These are phyloP conservation scores for Trichoderma sp. DNA, from an alignment of 2,329 filamentous ascomycete species.

Conservation along the genomic window DNA sequence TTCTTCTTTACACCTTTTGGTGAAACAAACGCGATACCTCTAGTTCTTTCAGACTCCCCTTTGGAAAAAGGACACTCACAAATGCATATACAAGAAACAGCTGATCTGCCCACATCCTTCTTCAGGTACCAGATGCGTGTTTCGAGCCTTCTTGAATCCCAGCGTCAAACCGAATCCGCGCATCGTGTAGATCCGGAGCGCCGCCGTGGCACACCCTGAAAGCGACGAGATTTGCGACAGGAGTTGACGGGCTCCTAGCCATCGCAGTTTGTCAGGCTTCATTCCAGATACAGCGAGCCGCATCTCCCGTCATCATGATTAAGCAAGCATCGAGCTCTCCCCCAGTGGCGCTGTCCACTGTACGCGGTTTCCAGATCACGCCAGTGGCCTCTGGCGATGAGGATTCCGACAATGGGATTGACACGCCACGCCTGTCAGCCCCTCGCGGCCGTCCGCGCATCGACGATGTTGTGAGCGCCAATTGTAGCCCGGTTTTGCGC, in stretches of 20 bases:
- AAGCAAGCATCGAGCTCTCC: constrained; percentile 33
- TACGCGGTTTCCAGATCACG: constrained; percentile 56
- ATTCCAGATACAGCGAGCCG: not conserved
- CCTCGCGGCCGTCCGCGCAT: constrained; percentile 43
- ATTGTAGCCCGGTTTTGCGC: constrained; percentile 61
- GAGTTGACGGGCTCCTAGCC: not conserved
- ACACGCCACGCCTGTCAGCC: constrained; percentile 37
- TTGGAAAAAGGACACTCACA: constrained; percentile 26
- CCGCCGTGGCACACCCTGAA: constrained; percentile 52
- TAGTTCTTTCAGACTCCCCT: constrained; percentile 11
- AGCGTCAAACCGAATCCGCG: constrained; percentile 49
- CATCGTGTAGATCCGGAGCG: constrained; percentile 57
- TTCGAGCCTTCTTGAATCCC: constrained; percentile 47
- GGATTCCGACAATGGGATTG: constrained; percentile 49
- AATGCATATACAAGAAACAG: constrained; percentile 56
- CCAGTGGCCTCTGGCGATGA: constrained; percentile 55
- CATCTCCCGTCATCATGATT: constrained; percentile 40
- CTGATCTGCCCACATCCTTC: constrained; percentile 45
- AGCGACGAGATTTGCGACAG: constrained; percentile 18
- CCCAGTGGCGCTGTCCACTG: constrained; percentile 50
- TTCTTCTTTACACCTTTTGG: constrained; percentile 17
- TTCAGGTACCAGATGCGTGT: constrained; percentile 58
- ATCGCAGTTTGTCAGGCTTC: not conserved
- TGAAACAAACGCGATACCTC: constrained; percentile 6
- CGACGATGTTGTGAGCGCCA: constrained; percentile 57